phyloP scores from a whole-genome alignment of 2,329 filamentous ascomycete species.

The Aspergillus spinulosporus region DNA sequence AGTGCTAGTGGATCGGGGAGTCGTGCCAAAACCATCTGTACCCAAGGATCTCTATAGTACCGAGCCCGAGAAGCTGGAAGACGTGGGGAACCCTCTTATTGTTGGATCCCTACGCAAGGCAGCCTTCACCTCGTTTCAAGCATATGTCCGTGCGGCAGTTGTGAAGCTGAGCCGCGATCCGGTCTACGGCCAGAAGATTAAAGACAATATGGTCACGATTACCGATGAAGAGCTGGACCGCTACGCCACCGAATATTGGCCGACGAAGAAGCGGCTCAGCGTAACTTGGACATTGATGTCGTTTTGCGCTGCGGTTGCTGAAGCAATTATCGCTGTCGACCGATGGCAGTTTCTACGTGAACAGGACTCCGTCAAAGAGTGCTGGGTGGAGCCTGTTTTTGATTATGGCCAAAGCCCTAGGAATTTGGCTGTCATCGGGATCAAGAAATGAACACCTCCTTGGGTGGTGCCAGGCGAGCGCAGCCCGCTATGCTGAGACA shows the following conservation, averaged over 20 bases:
- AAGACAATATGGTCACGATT: constrained; percentile 65
- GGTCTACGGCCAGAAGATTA: constrained; percentile 61
- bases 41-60: constrained; percentile 32
- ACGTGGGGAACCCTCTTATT: constrained; percentile 71
- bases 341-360: constrained; percentile 85
- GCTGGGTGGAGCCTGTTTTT: constrained; percentile 93
- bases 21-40: constrained; percentile 61
- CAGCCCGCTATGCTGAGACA: too few relatives aligned
- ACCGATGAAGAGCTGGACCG: constrained; percentile 71
- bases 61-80: constrained; percentile 22
- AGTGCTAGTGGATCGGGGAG: constrained; percentile 82
- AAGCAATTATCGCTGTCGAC: constrained; percentile 87
- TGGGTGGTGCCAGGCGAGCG: not conserved
- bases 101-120: constrained; percentile 81
- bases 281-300: constrained; percentile 95
- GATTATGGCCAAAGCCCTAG: constrained; percentile 82
- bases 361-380: constrained; percentile 69
- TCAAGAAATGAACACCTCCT: constrained; percentile 61
- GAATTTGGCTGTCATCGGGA: constrained; percentile 88
- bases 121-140: constrained; percentile 71
- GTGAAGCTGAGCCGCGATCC: constrained; percentile 68
- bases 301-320: constrained; percentile 84
- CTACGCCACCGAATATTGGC: constrained; percentile 67
- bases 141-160: constrained; percentile 79
- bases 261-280: constrained; percentile 75